phyloP scores from a whole-genome alignment of 352 stramenopile genomes.

The Phytopythium sindhum region DNA sequence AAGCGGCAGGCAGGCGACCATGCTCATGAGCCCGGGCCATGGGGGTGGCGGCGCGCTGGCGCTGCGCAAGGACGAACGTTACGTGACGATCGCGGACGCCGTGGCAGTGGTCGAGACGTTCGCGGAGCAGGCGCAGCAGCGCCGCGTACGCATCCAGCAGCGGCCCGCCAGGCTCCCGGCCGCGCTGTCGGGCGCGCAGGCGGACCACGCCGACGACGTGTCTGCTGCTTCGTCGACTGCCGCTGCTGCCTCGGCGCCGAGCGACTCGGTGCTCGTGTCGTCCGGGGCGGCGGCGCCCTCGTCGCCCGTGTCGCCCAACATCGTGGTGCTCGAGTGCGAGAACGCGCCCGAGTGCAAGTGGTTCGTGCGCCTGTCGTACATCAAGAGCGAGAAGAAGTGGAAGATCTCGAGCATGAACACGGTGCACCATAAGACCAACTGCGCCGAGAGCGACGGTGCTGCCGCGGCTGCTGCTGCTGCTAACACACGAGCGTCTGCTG shows the following conservation, averaged over 20 bases:
- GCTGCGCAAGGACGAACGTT: conserved; percentile 64
- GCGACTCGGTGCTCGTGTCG: neutral
- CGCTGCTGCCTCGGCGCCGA: neutral
- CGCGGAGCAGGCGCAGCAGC: conserved; percentile 49
- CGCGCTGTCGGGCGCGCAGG: neutral
- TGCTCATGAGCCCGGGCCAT: neutral
- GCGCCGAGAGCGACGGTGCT: conserved; percentile 16
- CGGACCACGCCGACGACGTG: neutral
- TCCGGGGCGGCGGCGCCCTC: neutral
- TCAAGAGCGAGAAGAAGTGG: conserved; percentile 67
- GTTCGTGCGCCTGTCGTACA: conserved; percentile 63
- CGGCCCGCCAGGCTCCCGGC: conserved; percentile 2
- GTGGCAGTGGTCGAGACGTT: conserved; percentile 61
- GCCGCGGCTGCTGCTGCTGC: neutral
- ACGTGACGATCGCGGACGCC: conserved; percentile 55
- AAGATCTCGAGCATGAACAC: conserved; percentile 74
- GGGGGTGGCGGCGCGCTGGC: neutral
- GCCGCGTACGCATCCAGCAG: conserved; percentile 50
- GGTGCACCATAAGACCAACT: conserved; percentile 62
- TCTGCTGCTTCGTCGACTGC: neutral
- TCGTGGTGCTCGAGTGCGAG: conserved; percentile 59
- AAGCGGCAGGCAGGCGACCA: neutral
- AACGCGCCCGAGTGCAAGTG: conserved; percentile 68
- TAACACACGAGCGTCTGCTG: neutral
- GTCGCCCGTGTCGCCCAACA: conserved; percentile 25